Conservation (phyloP, 805 yeast species). For the Cyberlindnera xishuangbannaensis region DNA sequence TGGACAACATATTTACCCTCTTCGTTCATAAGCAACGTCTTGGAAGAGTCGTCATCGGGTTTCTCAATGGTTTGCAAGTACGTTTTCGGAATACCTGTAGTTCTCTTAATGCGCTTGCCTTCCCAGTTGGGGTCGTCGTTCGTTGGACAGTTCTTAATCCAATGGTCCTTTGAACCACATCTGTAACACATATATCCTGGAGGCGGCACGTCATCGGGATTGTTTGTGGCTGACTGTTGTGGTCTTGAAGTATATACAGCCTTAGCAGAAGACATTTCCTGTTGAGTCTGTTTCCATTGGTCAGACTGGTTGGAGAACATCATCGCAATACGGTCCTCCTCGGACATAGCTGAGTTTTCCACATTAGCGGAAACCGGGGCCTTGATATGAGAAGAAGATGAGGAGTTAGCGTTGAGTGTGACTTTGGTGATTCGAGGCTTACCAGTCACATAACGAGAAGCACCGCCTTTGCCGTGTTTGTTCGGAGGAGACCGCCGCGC, state of each 20-base stretch:
- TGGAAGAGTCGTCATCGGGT: slow-evolving; percentile 59
- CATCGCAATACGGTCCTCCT: slow-evolving; percentile 81
- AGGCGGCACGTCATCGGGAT: slow-evolving; percentile 76
- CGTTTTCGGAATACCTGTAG: slow-evolving; percentile 96
- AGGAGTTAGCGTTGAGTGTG: slow-evolving; percentile 5
- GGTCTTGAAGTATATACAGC: slow-evolving; percentile 55
- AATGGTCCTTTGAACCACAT: slow-evolving; percentile 94
- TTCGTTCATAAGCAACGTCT: slow-evolving; percentile 78
- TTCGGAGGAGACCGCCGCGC: slow-evolving; percentile 75
- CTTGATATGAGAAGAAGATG: no score
- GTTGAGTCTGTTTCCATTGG: slow-evolving; percentile 94
- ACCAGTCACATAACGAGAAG: slow-evolving; percentile 67
- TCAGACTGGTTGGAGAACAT: slow-evolving; percentile 93
- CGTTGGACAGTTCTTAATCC: slow-evolving; percentile 95
- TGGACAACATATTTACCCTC: slow-evolving; percentile 95
- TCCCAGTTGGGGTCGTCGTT: slow-evolving; percentile 90
- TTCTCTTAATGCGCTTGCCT: slow-evolving; percentile 82
- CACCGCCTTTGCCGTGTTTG: slow-evolving; percentile 41
- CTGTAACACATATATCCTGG: slow-evolving; percentile 95
- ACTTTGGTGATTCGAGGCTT: slow-evolving; percentile 48
- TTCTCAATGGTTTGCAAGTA: slow-evolving; percentile 82
- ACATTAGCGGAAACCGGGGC: neutral
- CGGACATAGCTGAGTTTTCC: slow-evolving; percentile 35
- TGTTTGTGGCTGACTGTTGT: slow-evolving; percentile 14
- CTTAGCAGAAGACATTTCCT: slow-evolving; percentile 79